These are phyloP conservation scores for Takashimella tepidaria DNA, from an alignment of 1,284 basidiomycete genomes.

Conservation along the genomic window DNA sequence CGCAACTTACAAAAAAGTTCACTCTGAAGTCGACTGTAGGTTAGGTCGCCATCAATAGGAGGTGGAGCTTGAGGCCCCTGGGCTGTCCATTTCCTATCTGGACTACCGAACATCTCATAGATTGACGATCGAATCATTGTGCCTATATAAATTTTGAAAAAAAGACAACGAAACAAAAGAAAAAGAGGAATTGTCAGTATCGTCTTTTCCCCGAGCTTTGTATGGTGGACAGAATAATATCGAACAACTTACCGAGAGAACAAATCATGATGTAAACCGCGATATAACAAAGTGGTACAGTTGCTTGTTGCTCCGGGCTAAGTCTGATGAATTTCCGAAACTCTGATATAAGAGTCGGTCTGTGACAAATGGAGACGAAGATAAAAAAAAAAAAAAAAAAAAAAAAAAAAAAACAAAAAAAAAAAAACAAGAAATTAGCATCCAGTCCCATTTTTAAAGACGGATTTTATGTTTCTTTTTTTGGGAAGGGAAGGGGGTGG, in stretches of 20 bases:
- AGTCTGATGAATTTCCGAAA: conserved; percentile 40
- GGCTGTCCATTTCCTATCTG: conserved; percentile 10
- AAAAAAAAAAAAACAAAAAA: too few species aligned
- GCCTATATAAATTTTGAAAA: too few species aligned
- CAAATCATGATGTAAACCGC: conserved; percentile 46
- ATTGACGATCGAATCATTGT: conserved; percentile 42
- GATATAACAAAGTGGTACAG: conserved; percentile 37
- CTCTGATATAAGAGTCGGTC: conserved; percentile 36
- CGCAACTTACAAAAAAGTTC: conserved; percentile 42
- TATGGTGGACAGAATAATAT: neutral
- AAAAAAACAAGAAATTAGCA: neutral
- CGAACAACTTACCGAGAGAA: conserved; percentile 28
- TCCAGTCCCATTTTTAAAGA: neutral
- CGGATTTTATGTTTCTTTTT: too few species aligned
- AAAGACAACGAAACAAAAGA: too few species aligned
- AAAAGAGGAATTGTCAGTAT: too few species aligned
- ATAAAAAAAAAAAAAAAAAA: too few species aligned
- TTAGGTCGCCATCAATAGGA: conserved; percentile 26
- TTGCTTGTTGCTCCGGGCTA: conserved; percentile 34
- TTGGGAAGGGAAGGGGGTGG: too few species aligned
- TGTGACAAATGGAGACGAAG: too few species aligned
- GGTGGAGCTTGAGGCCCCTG: conserved; percentile 13
- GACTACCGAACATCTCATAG: conserved; percentile 40
- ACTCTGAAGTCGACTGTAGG: conserved; percentile 43
- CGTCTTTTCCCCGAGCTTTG: too few species aligned